Evolutionary conservation across 371 early-diverging fungal species (phyloP), one percentile per base, ranked within the genome.

Genomic region (Apophysomyces elegans): DNA sequence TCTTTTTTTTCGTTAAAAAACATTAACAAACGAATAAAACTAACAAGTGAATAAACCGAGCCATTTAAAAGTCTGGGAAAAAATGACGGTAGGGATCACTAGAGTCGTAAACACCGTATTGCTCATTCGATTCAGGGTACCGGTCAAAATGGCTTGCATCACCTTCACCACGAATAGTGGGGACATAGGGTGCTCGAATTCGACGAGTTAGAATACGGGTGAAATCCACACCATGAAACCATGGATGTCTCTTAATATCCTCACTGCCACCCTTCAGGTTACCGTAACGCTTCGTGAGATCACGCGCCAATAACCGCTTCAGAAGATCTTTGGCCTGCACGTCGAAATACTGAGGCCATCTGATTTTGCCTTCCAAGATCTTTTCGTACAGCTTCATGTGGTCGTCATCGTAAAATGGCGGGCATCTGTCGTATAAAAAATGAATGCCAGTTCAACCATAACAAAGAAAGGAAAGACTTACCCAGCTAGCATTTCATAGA

Each of bases 211-310:
- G 79, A 37, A 98, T 84, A 56, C 86, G 84, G 54, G 88, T 84
- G 95, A 97, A 99, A 71, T 99, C 95, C 5, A 98, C 90, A 14
- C 92, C 96, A 9, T 87, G 89, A 66, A 99, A 99, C 98, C 99
- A 99, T 56, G 86, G 86, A 80, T 99, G 99, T 57, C 83, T 75
- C 80, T 95, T 96, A 73, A 99, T 97, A 73, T 96, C 96, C 18
- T 88, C 85, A 21, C 90, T 88, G 4, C 98, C 99, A 56, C 90
- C 93, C 59, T 91, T 88, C 72, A 96, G 77, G 78, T 97, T 96
- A 67, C 98, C 98, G 72, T 88, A 95, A 44, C 99, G 90, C 65
- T 94, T 90, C 18, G 92, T 90, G 61, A 96, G 78, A 75, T 98
- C 96, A 12, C 93, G 72, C 0, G 94, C 91, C 67, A 98, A 76